Percentiles rank a stretch among this genome's conserved stretches.
phyloP scores from a whole-genome alignment of 352 stramenopile species.

The Pythium scleroteichum region DNA sequence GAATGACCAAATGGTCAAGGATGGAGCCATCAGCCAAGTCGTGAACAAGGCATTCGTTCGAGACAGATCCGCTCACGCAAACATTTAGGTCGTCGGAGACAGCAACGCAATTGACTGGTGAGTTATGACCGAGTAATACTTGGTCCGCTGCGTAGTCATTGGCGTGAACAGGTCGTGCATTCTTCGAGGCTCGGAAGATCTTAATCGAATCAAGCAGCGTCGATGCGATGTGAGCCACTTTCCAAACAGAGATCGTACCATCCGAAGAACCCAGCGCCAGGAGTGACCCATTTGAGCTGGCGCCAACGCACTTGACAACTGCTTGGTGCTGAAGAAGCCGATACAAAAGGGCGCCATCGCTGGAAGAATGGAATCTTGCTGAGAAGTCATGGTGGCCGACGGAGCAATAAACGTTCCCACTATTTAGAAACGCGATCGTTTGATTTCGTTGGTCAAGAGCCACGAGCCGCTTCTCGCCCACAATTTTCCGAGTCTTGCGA shows the following conservation, averaged over 20 bases:
- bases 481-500: slow-evolving; percentile 59
- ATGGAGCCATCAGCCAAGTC: slow-evolving; percentile 69
- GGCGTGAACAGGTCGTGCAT: slow-evolving; percentile 60
- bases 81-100: slow-evolving; percentile 73
- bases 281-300: slow-evolving; percentile 45
- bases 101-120: slow-evolving; percentile 60
- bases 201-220: slow-evolving; percentile 78
- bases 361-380: slow-evolving; percentile 70
- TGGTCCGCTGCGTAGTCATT: slow-evolving; percentile 80
- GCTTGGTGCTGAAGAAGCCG: slow-evolving; percentile 71
- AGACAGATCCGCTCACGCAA: slow-evolving; percentile 65
- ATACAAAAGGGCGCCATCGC: slow-evolving; percentile 69
- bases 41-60: slow-evolving; percentile 72
- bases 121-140: slow-evolving; percentile 69
- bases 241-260: slow-evolving; percentile 82
- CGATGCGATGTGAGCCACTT: slow-evolving; percentile 60
- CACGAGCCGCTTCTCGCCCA: slow-evolving; percentile 46
- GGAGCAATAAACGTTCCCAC: slow-evolving; percentile 57
- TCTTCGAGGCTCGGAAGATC: slow-evolving; percentile 64
- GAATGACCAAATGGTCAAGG: slow-evolving; percentile 50
- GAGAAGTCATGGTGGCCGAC: slow-evolving; percentile 78
- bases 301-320: slow-evolving; percentile 64
- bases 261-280: slow-evolving; percentile 62
- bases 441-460: slow-evolving; percentile 17
- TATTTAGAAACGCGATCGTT: slow-evolving; percentile 54